Base-by-base conservation (phyloP, 106 monocot genomes). In the Dioscorea dumetorum region DNA sequence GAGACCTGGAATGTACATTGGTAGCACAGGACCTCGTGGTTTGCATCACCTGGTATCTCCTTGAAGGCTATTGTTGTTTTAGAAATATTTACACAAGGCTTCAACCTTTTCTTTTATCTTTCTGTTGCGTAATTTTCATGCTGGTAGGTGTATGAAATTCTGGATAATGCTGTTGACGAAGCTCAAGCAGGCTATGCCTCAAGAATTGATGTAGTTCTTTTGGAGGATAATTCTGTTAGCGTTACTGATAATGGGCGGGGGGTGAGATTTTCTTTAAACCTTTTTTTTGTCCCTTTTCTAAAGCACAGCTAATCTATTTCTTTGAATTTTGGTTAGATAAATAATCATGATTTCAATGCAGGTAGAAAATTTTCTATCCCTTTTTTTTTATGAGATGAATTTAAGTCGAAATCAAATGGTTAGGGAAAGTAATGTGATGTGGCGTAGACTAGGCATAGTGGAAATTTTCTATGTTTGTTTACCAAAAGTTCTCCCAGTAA, bases 1-100 rank as follows among this genome's bases (percentile, higher is more conserved):
- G 73, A 99, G 97, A 66, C 97, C 92, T 65, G 97, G 92, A 54
- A 99, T 99, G 97, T 99, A 99, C 60, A 99, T 99, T 68, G 97
- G 97, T 33, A 99, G 92, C 56, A 99, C 97, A 33, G 97, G 92
- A 18, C 71, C 97, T 28, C 92, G 92, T 71, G 97, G 97, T 31
- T 77, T 99, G 79, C 97, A 99, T 72, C 97, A 99, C 81, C 63
- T 99, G 87, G 97, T 99, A 87, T 71, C n/a, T 57, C 4, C 35
- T 61, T 8, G 32, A 48, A 12, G 1, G 9, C 22, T 48, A 49
- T 59, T 23, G 33, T n/a, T 33, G 62, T 13, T 17, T 15, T 23
- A 61, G 48, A 4, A 21, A 19, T 48, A 19, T 48, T 41, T 41
- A 69, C 49, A 17, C 35, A 22, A 60, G 20, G 33, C n/a, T 65